These are phyloP conservation scores for Metschnikowia peoriensis DNA, from an alignment of 805 yeast species.

Conservation along the genomic window DNA sequence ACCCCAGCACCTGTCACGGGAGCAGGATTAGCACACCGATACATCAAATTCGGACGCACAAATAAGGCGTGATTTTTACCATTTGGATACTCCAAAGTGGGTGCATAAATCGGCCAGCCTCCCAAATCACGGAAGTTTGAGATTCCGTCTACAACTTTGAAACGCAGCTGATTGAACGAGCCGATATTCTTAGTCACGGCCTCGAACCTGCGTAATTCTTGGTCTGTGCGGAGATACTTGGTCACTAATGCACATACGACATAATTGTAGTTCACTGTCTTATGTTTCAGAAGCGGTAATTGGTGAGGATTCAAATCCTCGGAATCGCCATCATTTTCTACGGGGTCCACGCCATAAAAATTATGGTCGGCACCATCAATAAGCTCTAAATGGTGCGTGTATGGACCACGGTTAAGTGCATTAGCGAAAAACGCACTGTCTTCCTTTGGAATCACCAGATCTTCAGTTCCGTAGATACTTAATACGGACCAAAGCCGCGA, in stretches of 20 bases:
- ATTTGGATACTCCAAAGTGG: slow-evolving; percentile 15
- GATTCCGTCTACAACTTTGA: slow-evolving; percentile 66
- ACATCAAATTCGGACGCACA: slow-evolving; percentile 55
- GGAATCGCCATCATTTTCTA: slow-evolving; percentile 32
- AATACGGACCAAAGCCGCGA: slow-evolving; percentile 52
- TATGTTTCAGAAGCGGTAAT: slow-evolving; percentile 45
- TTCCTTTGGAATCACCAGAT: slow-evolving; percentile 59
- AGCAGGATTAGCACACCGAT: slow-evolving; percentile 62
- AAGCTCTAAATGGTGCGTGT: slow-evolving; percentile 49
- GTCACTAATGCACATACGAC: slow-evolving; percentile 49
- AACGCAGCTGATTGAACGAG: slow-evolving; percentile 40
- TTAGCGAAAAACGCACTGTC: slow-evolving; percentile 64
- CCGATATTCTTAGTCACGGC: slow-evolving; percentile 34
- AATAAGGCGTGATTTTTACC: slow-evolving; percentile 21
- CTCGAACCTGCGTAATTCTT: slow-evolving; percentile 55
- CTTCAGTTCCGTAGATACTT: slow-evolving; percentile 70
- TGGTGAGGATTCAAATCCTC: slow-evolving; percentile 35
- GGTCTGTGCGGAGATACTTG: slow-evolving; percentile 46
- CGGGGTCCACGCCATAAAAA: slow-evolving; percentile 53
- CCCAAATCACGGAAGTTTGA: slow-evolving; percentile 78
- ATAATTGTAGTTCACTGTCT: slow-evolving; percentile 55
- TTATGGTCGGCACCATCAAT: slow-evolving; percentile 79
- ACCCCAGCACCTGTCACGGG: slow-evolving; percentile 52
- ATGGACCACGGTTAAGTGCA: slow-evolving; percentile 50
- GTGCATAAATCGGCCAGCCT: slow-evolving; percentile 54